A percentile compares a stretch with the other conserved stretches of the same genome.
These are phyloP conservation scores for Agastache rugosa DNA, from an alignment of 257 asterid species.

Conservation along the genomic window DNA sequence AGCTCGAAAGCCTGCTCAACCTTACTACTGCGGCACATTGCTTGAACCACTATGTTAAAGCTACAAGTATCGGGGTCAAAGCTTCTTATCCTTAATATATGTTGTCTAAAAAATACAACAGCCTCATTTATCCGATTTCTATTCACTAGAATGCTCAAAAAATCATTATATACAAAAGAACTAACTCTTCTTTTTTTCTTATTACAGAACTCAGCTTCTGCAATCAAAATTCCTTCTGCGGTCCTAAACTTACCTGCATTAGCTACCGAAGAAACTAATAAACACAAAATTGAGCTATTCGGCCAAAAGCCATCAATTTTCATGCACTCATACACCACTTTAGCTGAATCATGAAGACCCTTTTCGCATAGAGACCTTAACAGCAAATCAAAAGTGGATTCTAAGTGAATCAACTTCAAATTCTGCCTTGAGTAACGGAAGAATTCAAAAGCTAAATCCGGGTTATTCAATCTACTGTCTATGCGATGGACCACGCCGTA, in stretches of 20 bases:
- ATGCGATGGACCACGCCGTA: slow-evolving; percentile 64
- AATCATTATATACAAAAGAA: slow-evolving; percentile 63
- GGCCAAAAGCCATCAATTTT: slow-evolving; percentile 62
- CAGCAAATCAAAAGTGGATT: slow-evolving; percentile 57
- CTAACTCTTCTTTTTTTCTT: slow-evolving; percentile 48
- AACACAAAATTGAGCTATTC: slow-evolving; percentile 47
- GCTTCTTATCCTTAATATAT: slow-evolving; percentile 60
- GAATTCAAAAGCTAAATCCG: slow-evolving; percentile 74
- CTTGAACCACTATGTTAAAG: slow-evolving; percentile 76
- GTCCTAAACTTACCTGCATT: slow-evolving; percentile 57
- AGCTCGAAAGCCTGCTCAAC: slow-evolving; percentile 69
- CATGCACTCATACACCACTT: slow-evolving; percentile 56
- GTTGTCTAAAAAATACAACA: slow-evolving; percentile 59
- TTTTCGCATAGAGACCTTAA: slow-evolving; percentile 66
- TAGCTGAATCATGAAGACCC: slow-evolving; percentile 64
- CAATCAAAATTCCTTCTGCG: slow-evolving; percentile 72
- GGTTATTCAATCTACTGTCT: slow-evolving; percentile 47
- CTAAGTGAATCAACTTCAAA: slow-evolving; percentile 64
- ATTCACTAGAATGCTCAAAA: slow-evolving; percentile 61
- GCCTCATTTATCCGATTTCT: slow-evolving; percentile 64
- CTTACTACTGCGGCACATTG: slow-evolving; percentile 64
- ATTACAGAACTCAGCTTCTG: slow-evolving; percentile 54
- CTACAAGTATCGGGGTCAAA: slow-evolving; percentile 71
- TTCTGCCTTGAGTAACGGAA: slow-evolving; percentile 64
- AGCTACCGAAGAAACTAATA: slow-evolving; percentile 54